Base-by-base conservation (phyloP, 169 alveolate species). In the Prorocentrum cordatum region DNA sequence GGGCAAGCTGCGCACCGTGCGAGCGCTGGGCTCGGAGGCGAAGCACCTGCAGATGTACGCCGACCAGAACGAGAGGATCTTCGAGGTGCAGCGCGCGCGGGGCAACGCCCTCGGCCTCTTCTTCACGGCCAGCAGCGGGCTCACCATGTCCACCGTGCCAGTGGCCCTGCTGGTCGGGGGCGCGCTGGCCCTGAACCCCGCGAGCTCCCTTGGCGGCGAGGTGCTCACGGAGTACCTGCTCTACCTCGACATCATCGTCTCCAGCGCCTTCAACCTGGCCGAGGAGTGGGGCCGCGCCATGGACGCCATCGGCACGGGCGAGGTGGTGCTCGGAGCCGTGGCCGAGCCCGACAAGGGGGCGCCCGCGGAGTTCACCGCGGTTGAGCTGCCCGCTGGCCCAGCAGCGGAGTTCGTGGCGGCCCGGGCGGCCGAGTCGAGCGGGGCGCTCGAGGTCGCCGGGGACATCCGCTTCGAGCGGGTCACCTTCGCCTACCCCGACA, bases 251-350 rank as follows among this genome's bases (percentile, higher is more conserved):
- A 77, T 77, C 75, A 73, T 77, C 24, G 32, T 77, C 29, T 42
- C 54, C 16, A 16, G n/a, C 18, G 9, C 62, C 62, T 20, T 16
- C 10, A 24, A 16, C 62, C 2, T 5, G 12, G 66, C 31, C 7
- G 45, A 62, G 87, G 87, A 77, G 45, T 77, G 87, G 87, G 38
- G 75, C 5, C 35, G 75, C 16, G 61, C 87, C 73, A 77, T 77
- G 87, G 87, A 77, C 20, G 87, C 87, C 24, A 0, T 33, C 61
- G 87, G 87, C 36, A 73, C 87, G 1, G 82, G 82, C 29, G 36
- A 26, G n/a, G 3, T 22, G 16, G 82, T 70, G 1, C 22, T 70
- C 42, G 42, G 27, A 20, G 39, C 82, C 82, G 2, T 70, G 62
- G 62, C 59, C 9, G 20, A 59, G 16, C 64, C 2, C 16, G 75